Evolutionary conservation across 2,329 filamentous ascomycete genomes (phyloP), one percentile per base, ranked within the genome.

Genomic region (Rutstroemia sydowiana): DNA sequence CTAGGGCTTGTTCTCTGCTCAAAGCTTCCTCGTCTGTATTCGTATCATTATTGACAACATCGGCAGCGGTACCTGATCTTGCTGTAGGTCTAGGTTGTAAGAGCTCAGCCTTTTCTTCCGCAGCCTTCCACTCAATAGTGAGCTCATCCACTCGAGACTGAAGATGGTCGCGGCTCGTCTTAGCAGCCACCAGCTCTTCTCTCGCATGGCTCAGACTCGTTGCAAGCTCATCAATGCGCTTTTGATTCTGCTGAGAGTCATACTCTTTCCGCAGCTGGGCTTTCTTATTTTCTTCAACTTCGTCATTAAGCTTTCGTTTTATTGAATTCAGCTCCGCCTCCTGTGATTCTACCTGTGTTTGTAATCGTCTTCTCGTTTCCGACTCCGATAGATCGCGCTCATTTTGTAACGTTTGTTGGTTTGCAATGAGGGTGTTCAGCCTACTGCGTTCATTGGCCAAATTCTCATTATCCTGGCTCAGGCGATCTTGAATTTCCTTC

Each of bases 141-240:
- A 98, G 73, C 70, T 97, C 92, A 59, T 95, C 87, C 3, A 95
- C 88, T 52, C 91, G 81, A 31, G 84, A 81, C 67, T 97, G 91
- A 2, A 98, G 76, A 66, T 96, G 88, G 66, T 97, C 92, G 44
- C 87, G 83, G 43, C 82, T 87, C 1, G 92, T 95, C 74, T 95
- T 95, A 21, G 85, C 82, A 23, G 85, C 84, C 42, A 93, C 82
- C 47, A 95, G 79, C 61, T 96, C 90, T 68, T 97, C 91, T 41
- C 92, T 88, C 46, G 85, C 82, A 55, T 89, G 82, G 59, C 88
- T 78, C 37, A 96, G 74, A 61, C 82, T 92, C 30, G 84, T 76
- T 57, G 92, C 85, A 42, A 98, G 79, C 63, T 97, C 92, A 59
- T 98, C 92, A 55, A 97, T 93, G 47, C 91, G 83, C 69, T 90